Base-by-base conservation (phyloP, 768 basidiomycete species). In the Steccherinum ochraceum region DNA sequence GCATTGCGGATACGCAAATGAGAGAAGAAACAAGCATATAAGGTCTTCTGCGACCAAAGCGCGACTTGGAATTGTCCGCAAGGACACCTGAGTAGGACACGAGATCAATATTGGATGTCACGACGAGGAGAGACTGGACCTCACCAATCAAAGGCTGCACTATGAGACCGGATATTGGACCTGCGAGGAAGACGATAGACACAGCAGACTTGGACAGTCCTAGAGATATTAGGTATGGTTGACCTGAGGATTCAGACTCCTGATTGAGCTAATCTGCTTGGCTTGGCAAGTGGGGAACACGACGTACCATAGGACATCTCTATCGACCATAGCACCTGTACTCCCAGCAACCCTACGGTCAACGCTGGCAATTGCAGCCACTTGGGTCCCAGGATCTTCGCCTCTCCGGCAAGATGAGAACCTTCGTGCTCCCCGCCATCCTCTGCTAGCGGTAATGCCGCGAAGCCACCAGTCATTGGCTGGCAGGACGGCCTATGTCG, bases 171-270 rank as follows among this genome's bases (percentile, higher is more conserved):
- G 88, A 91, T 5, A 94, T 70, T 1, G 92, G 94, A 0, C 93
- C 94, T 2, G 94, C 94, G 42, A 95, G 76, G 64, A 98, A 93
- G 11, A 96, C 94, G 19, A 91, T 74, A 0, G 93, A 86, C 82
- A 96, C 91, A 53, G 77, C 74, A 2, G 88, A 85, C 67, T 92
- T 95, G 2, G 86, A 81, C 12, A 96, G 71, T 12, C 94, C 94
- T 0, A 96, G 80, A 0, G 91, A 90, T 48, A 93, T 74, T 1
- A 97, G 77, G 67, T 95, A 97, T 0, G 93, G 94, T 0, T 93
- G 82, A n/a, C 80, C 83, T 83, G 46, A 18, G 20, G 12, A 13
- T n/a, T 7, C 30, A 35, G 7, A 35, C 30, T 35, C 30, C 30
- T n/a, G 1, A 46, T 11, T n/a, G n/a, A 19, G 12, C 24, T 42